Conservation (phyloP, 2,329 filamentous ascomycete species). For the Alternaria longipes region DNA sequence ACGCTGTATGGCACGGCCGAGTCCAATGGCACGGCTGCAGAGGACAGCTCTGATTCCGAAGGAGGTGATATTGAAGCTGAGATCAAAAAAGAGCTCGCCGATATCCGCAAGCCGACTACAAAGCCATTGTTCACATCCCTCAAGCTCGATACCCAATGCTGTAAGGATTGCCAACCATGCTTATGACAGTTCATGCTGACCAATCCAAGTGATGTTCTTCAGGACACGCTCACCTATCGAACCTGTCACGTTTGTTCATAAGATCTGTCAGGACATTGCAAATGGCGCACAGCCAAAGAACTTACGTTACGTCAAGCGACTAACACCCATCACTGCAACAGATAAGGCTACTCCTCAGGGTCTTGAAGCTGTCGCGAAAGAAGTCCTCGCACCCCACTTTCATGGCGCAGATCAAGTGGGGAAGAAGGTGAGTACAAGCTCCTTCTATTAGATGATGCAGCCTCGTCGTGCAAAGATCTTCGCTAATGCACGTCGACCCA, state of each 20-base stretch:
- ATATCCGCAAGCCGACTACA: slow-evolving; percentile 63
- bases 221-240: slow-evolving; percentile 65
- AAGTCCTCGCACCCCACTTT: slow-evolving; percentile 72
- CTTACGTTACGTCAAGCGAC: slow-evolving; percentile 66
- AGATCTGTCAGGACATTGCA: slow-evolving; percentile 66
- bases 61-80: slow-evolving; percentile 73
- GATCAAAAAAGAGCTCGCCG: slow-evolving; percentile 75
- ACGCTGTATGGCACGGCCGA: slow-evolving; percentile 57
- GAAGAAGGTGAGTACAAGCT: slow-evolving; percentile 60
- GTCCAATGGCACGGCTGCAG: slow-evolving; percentile 54
- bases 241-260: slow-evolving; percentile 67
- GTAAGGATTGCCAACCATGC: slow-evolving; percentile 48
- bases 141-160: slow-evolving; percentile 64
- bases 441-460: slow-evolving; percentile 17
- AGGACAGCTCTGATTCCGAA: slow-evolving; percentile 41
- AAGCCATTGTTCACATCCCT: slow-evolving; percentile 63
- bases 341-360: slow-evolving; percentile 75
- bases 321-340: slow-evolving; percentile 67
- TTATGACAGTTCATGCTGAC: slow-evolving; percentile 22
- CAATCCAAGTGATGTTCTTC: slow-evolving; percentile 64
- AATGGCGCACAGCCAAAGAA: slow-evolving; percentile 61
- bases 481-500: slow-evolving; percentile 28
- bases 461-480: slow-evolving; percentile 16
- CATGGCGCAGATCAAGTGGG: slow-evolving; percentile 59
- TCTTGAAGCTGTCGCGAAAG: slow-evolving; percentile 69